Evolutionary conservation across 805 yeast species (phyloP), one percentile per base, ranked within the genome.

Genomic region (Kluyveromyces lactis): DNA sequence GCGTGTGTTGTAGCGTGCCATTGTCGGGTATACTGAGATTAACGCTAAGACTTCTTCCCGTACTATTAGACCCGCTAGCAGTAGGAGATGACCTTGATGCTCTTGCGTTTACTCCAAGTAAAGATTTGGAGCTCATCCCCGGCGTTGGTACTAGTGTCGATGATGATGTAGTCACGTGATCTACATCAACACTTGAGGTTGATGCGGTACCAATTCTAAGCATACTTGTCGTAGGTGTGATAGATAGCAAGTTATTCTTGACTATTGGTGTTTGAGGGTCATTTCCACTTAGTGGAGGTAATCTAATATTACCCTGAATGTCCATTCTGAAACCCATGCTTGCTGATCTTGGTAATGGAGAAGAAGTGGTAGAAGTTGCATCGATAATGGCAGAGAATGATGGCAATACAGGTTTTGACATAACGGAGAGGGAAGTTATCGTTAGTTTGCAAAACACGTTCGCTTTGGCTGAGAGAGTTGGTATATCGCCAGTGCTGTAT

Each of bases 51-150:
- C 15, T 13, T n/a, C 21, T n/a, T n/a, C 24, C 35, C 10, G 16
- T n/a, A n/a, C 15, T 18, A 17, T n/a, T 11, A 8, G 52, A 55
- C 15, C 47, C 52, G 16, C 43, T 40, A 11, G 51, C 49, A 12
- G 58, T 51, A 13, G 64, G 63, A 16, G 62, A 53, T 11, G 56
- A 51, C 2, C 51, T 50, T 4, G 61, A 58, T 26, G 55, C 60
- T 4, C 51, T 58, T 16, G 63, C 58, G 3, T 62, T 11, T 8
- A 5, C 6, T 15, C n/a, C 33, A 11, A 10, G 18, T 7, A 6
- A 6, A 10, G 33, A 8, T 4, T 15, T 11, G 7, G 33, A 30
- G n/a, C 8, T 6, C n/a, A 18, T 15, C 5, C 6, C 11, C 6
- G 21, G 21, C 11, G 21, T 30, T 16, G 21, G 21, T 11, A 9